Conservation (phyloP, 1,284 basidiomycete genomes). For the Irpex sp. region DNA sequence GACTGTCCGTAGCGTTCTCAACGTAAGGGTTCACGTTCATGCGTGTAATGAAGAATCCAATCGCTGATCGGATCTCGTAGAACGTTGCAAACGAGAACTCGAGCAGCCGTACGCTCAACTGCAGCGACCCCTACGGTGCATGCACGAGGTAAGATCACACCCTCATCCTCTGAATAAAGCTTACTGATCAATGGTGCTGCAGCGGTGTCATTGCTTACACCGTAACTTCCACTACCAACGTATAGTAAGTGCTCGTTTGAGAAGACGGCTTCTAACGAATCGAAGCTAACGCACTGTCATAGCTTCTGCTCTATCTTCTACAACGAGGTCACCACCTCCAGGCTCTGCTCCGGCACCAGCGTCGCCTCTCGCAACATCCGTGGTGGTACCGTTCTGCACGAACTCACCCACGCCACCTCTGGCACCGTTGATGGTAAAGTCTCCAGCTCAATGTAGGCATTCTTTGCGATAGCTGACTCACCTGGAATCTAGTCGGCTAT, state of each 20-base stretch:
- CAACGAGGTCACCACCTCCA: slow-evolving; percentile 19
- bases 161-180: neutral
- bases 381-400: slow-evolving; percentile 23
- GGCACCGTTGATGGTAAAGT: slow-evolving; percentile 17
- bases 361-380: slow-evolving; percentile 23
- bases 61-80: neutral
- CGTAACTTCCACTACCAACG: slow-evolving; percentile 18
- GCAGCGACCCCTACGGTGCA: slow-evolving; percentile 19
- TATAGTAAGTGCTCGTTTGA: slow-evolving; percentile 12
- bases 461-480: neutral
- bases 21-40: slow-evolving; percentile 1
- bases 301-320: slow-evolving; percentile 24
- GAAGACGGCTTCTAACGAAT: too few species aligned
- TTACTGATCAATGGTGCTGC: neutral
- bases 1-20: slow-evolving; percentile 2
- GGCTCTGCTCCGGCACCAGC: slow-evolving; percentile 22
- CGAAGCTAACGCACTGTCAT: neutral
- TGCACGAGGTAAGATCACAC: slow-evolving; percentile 11
- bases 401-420: slow-evolving; percentile 24
- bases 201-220: slow-evolving; percentile 23
- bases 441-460: neutral
- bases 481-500: slow-evolving; percentile 19
- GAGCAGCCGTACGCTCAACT: slow-evolving; percentile 21
- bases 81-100: slow-evolving; percentile 23
- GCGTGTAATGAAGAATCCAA: neutral